Conservation (phyloP, 2,329 filamentous ascomycete species). For the Hortaea sp. region DNA sequence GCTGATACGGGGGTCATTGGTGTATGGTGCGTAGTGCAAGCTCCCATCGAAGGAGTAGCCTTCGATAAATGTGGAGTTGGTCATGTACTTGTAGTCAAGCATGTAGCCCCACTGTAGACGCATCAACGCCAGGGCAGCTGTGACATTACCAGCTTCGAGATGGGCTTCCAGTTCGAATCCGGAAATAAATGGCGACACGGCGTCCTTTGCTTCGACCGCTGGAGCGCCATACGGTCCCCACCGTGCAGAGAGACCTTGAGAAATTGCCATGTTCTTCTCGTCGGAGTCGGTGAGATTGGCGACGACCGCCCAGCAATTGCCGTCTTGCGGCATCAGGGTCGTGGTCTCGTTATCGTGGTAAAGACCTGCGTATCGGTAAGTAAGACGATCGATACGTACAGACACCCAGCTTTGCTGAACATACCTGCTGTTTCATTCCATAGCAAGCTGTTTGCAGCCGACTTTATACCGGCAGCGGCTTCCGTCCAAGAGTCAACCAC, state of each 20-base stretch:
- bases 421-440: slow-evolving; percentile 13
- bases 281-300: slow-evolving; percentile 27
- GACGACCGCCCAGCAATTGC: slow-evolving; percentile 34
- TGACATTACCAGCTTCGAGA: slow-evolving; percentile 30
- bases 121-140: slow-evolving; percentile 34
- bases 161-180: slow-evolving; percentile 40
- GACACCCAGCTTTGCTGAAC: too few species aligned
- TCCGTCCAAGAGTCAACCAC: slow-evolving; percentile 23
- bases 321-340: slow-evolving; percentile 40
- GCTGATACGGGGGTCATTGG: slow-evolving; percentile 37
- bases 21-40: slow-evolving; percentile 41
- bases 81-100: slow-evolving; percentile 45
- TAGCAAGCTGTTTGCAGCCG: slow-evolving; percentile 39
- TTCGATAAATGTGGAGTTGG: slow-evolving; percentile 43
- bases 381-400: too few species aligned
- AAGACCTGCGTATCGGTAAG: slow-evolving; percentile 11
- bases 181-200: slow-evolving; percentile 40
- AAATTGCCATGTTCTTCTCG: slow-evolving; percentile 24
- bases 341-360: slow-evolving; percentile 26
- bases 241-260: slow-evolving; percentile 21
- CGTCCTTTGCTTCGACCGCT: slow-evolving; percentile 36
- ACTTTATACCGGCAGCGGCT: slow-evolving; percentile 36
- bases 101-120: slow-evolving; percentile 43
- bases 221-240: slow-evolving; percentile 39
- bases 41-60: slow-evolving; percentile 38